These are phyloP conservation scores for Aureobasidium leucospermi DNA, from an alignment of 2,329 filamentous ascomycete species.

Conservation along the genomic window DNA sequence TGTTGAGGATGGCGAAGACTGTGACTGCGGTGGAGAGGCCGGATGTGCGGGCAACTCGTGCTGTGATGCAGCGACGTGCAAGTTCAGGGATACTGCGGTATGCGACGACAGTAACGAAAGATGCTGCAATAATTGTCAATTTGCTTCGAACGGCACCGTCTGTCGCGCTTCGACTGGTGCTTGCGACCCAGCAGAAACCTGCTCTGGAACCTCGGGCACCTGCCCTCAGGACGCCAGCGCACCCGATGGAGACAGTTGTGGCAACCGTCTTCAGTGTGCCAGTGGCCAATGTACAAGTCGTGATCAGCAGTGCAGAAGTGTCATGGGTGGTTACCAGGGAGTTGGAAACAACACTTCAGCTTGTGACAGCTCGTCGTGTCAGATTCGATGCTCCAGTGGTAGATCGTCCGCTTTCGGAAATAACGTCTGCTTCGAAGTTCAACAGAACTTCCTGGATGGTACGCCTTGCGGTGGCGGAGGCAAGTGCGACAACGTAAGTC, in stretches of 20 bases:
- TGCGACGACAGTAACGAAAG: conserved; percentile 83
- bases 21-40: conserved; percentile 77
- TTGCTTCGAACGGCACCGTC: conserved; percentile 59
- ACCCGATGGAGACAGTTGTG: conserved; percentile 65
- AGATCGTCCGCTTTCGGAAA: conserved; percentile 51
- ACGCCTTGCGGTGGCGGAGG: conserved; percentile 78
- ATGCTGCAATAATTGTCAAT: conserved; percentile 68
- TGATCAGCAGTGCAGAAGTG: conserved; percentile 76
- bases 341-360: conserved; percentile 70
- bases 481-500: conserved; percentile 59
- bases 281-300: conserved; percentile 92
- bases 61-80: conserved; percentile 81
- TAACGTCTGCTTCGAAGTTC: conserved; percentile 64
- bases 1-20: conserved; percentile 88
- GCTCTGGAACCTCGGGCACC: conserved; percentile 60
- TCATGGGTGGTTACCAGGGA: conserved; percentile 65
- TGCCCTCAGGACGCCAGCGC: conserved; percentile 69
- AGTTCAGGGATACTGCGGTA: conserved; percentile 65
- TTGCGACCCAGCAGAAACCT: conserved; percentile 82
- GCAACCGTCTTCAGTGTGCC: conserved; percentile 66
- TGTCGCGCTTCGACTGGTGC: conserved; percentile 72
- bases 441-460: conserved; percentile 91
- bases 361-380: conserved; percentile 67
- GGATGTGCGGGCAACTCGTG: conserved; percentile 70
- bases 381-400: conserved; percentile 62